Evolutionary conservation across 2,329 filamentous ascomycete genomes (phyloP).

Genomic region (Pyrenochaeta sp.): DNA sequence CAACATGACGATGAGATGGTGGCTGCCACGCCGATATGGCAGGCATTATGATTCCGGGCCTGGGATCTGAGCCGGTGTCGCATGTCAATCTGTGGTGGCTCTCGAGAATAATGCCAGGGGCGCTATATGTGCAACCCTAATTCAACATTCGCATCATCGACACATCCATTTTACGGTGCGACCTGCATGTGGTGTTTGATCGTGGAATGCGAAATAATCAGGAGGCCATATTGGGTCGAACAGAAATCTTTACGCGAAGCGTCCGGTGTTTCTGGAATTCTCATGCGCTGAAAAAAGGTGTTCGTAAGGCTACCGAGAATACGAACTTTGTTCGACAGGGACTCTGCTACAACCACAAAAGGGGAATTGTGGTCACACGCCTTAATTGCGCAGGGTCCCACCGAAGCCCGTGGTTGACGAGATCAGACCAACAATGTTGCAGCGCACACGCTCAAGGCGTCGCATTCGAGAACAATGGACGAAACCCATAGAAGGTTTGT

Average conservation of each 20-base stretch:
- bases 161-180: too few species aligned
- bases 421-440: background rate
- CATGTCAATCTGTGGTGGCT: constrained; percentile 8
- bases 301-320: too few species aligned
- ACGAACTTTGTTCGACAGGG: too few species aligned
- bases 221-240: constrained; percentile 3
- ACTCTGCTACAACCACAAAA: constrained; percentile 6
- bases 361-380: constrained; percentile 18
- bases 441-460: too few species aligned
- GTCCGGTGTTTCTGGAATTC: constrained; percentile 5
- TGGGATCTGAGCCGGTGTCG: constrained; percentile 3
- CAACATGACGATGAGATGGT: constrained; percentile 1
- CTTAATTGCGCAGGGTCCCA: constrained; percentile 16
- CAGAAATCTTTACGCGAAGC: constrained; percentile 6
- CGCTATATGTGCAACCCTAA: background rate
- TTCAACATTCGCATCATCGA: too few species aligned
- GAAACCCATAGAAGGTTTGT: background rate
- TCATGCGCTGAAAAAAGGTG: constrained; percentile 11
- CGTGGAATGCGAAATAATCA: constrained; percentile 5
- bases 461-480: constrained; percentile 12
- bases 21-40: constrained; percentile 9
- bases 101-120: background rate
- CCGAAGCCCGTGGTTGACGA: constrained; percentile 5
- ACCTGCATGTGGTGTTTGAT: constrained; percentile 5
- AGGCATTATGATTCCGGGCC: background rate